These are phyloP conservation scores for Aspergillus intermedius DNA, from an alignment of 2,329 filamentous ascomycete species.

Conservation along the genomic window DNA sequence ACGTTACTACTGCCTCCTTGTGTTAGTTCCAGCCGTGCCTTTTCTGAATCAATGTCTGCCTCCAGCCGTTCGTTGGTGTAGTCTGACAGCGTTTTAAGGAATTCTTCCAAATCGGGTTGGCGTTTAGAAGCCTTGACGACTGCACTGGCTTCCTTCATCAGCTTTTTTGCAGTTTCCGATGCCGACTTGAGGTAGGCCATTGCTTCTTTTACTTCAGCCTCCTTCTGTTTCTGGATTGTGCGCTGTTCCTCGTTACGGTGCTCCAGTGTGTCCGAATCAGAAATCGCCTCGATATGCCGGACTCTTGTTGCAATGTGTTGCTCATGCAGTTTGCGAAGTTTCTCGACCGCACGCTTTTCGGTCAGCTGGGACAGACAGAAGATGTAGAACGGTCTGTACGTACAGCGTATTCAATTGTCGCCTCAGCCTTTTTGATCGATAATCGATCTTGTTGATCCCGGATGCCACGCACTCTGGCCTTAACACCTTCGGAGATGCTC, in stretches of 20 bases:
- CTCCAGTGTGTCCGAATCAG: conserved; percentile 66
- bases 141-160: conserved; percentile 11
- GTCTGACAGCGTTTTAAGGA: conserved; percentile 41
- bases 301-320: conserved; percentile 64
- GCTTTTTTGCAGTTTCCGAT: conserved; percentile 11
- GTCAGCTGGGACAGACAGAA: background rate
- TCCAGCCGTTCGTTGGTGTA: conserved; percentile 60
- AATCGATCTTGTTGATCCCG: conserved; percentile 51
- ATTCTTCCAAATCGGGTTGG: conserved; percentile 24
- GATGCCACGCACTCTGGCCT: conserved; percentile 45
- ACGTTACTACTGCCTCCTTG: conserved; percentile 69
- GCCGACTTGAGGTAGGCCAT: conserved; percentile 29
- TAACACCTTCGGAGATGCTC: conserved; percentile 37
- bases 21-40: conserved; percentile 70
- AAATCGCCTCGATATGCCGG: conserved; percentile 69
- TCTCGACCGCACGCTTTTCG: conserved; percentile 51
- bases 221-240: conserved; percentile 36
- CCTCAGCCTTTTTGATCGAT: conserved; percentile 51
- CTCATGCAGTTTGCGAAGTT: conserved; percentile 56
- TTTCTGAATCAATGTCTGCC: conserved; percentile 65
- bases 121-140: conserved; percentile 8
- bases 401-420: conserved; percentile 52
- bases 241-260: conserved; percentile 58
- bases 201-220: conserved; percentile 35
- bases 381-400: conserved; percentile 12